Conservation (phyloP, 2,329 filamentous ascomycete species). For the Biscogniauxia marginata region DNA sequence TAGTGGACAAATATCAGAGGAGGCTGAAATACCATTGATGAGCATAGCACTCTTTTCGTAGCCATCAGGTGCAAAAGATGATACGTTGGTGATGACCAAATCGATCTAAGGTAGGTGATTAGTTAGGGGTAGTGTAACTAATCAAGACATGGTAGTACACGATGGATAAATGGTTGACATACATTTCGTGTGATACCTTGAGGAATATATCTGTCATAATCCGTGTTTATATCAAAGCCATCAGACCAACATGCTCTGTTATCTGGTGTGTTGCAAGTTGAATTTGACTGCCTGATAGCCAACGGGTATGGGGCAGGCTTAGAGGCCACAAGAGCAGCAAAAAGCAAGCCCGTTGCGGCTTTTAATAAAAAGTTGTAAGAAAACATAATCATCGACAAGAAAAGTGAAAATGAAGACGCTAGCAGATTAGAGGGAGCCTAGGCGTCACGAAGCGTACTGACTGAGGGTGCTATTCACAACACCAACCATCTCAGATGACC, state of each 20-base stretch:
- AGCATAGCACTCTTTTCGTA: background rate
- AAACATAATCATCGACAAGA: background rate
- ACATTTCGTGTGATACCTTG: background rate
- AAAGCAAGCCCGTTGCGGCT: background rate
- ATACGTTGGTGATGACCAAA: slow-evolving; percentile 1
- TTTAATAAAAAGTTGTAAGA: background rate
- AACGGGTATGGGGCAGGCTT: background rate
- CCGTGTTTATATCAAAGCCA: background rate
- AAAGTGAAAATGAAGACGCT: background rate
- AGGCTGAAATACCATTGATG: background rate
- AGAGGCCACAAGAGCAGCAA: background rate
- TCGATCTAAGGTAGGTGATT: background rate
- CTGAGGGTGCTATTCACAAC: background rate
- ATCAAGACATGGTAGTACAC: background rate
- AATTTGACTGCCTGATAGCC: background rate
- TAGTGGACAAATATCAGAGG: background rate
- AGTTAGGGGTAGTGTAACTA: background rate
- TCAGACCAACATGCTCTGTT: background rate
- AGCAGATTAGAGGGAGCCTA: background rate
- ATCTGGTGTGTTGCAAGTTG: slow-evolving; percentile 2
- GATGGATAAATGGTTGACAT: background rate
- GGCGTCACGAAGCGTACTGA: background rate
- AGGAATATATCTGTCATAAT: background rate
- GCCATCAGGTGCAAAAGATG: slow-evolving; percentile 1
- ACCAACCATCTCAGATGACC: background rate